Conservation (phyloP, 2,329 filamentous ascomycete genomes). For the Xylaria sp. region DNA sequence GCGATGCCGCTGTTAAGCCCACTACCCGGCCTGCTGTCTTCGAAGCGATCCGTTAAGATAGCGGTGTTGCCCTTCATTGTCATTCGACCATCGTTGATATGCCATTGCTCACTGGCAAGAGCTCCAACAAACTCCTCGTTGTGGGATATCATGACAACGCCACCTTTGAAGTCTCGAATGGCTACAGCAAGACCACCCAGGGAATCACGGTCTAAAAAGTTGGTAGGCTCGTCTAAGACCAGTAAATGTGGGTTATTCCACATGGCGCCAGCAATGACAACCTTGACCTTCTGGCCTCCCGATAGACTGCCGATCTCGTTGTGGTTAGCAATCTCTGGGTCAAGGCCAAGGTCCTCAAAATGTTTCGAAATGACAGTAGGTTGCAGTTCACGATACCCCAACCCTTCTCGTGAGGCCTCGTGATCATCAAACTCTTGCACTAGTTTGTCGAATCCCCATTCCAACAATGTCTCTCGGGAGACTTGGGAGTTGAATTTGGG, state of each 20-base stretch:
- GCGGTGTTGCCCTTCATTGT: constrained; percentile 83
- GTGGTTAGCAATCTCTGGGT: constrained; percentile 98
- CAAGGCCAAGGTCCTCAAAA: constrained; percentile 95
- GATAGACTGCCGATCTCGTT: constrained; percentile 97
- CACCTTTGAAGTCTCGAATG: constrained; percentile 97
- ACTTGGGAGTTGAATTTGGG: constrained; percentile 95
- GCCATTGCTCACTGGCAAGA: constrained; percentile 95
- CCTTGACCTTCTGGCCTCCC: constrained; percentile 98
- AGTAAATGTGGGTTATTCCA: constrained; percentile 99
- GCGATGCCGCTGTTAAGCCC: constrained; percentile 65
- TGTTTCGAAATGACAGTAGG: constrained; percentile 96
- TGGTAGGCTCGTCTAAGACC: constrained; percentile 97
- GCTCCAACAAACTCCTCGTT: constrained; percentile 99
- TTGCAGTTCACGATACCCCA: constrained; percentile 93
- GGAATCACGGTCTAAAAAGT: constrained; percentile 98
- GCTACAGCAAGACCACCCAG: constrained; percentile 96
- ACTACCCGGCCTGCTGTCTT: constrained; percentile 68
- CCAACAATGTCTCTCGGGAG: constrained; percentile 88
- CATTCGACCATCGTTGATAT: constrained; percentile 88
- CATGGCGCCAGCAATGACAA: constrained; percentile 94
- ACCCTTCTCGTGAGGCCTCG: constrained; percentile 97
- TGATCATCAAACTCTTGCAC: constrained; percentile 99
- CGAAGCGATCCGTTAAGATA: constrained; percentile 83
- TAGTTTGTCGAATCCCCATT: constrained; percentile 90
- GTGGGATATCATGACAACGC: constrained; percentile 99